A percentile compares a stretch with the other conserved stretches of the same genome.
These are phyloP conservation scores for Hibiscus syriacus DNA, from an alignment of 345 rosid genomes.

Conservation along the genomic window DNA sequence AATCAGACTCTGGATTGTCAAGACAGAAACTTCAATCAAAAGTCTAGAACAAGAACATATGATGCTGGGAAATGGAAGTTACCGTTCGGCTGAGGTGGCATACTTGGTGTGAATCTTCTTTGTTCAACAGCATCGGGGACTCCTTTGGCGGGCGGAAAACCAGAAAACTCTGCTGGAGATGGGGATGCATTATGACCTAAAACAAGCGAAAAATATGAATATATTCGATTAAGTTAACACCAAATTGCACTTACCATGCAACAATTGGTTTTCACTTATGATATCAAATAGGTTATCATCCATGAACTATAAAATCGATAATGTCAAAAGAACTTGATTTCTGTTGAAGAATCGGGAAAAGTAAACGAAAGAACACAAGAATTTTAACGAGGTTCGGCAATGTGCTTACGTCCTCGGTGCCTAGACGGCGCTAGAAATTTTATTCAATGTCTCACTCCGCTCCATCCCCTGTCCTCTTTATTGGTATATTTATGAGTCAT, in stretches of 20 bases:
- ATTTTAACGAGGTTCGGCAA: too few relatives aligned
- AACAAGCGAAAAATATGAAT: conserved; percentile 4
- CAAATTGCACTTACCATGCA: not conserved
- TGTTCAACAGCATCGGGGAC: conserved; percentile 11
- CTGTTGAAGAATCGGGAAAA: too few relatives aligned
- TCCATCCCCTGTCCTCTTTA: too few relatives aligned
- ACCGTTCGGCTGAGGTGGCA: conserved; percentile 20
- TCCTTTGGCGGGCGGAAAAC: conserved; percentile 27
- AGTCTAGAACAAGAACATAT: not conserved
- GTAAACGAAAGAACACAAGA: too few relatives aligned
- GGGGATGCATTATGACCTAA: conserved; percentile 24
- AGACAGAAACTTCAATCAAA: conserved; percentile 7
- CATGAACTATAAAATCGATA: not conserved
- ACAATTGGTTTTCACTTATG: conserved; percentile 12
- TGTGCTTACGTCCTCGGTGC: too few relatives aligned
- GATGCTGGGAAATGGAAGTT: not conserved
- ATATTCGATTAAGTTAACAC: not conserved
- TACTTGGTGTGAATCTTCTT: conserved; percentile 20
- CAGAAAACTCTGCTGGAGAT: conserved; percentile 22
- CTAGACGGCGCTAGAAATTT: too few relatives aligned
- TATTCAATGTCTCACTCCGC: too few relatives aligned
- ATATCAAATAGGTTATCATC: conserved; percentile 1
- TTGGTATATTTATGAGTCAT: too few relatives aligned
- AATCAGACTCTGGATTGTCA: conserved; percentile 27
- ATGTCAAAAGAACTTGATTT: not conserved